A percentile compares a stretch with the other conserved stretches of the same genome.
phyloP scores from a whole-genome alignment of 139 green algal genomes.

The Ostreobium quekettii region DNA sequence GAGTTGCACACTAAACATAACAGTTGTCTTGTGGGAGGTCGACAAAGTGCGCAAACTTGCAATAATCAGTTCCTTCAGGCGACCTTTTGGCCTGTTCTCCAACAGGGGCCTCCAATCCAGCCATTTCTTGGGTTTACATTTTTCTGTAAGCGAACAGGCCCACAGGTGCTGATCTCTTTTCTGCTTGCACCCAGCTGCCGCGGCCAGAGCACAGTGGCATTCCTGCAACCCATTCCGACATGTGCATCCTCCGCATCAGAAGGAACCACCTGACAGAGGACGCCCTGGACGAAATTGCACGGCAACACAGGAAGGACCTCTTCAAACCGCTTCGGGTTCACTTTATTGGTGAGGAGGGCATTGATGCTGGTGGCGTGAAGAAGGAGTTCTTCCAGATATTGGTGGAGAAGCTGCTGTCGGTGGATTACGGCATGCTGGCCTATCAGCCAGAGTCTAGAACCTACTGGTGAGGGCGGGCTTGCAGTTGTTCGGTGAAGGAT shows the following conservation, averaged over 20 bases:
- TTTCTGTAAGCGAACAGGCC: too few relatives aligned
- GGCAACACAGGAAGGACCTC: constrained; percentile 70
- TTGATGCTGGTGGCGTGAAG: constrained; percentile 80
- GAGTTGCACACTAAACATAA: too few relatives aligned
- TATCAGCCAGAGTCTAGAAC: constrained; percentile 61
- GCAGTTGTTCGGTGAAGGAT: too few relatives aligned
- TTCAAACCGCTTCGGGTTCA: constrained; percentile 90
- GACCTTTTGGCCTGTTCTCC: too few relatives aligned
- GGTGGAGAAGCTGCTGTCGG: constrained; percentile 71
- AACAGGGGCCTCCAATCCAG: too few relatives aligned
- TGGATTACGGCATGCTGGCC: constrained; percentile 80
- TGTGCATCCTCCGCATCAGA: constrained; percentile 83
- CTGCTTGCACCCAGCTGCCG: constrained; percentile 33
- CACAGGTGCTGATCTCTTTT: too few relatives aligned
- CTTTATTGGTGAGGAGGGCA: constrained; percentile 93
- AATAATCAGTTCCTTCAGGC: too few relatives aligned
- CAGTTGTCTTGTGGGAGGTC: too few relatives aligned
- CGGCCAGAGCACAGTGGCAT: constrained; percentile 47
- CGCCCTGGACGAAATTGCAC: constrained; percentile 73
- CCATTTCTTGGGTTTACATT: too few relatives aligned
- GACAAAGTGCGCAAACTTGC: too few relatives aligned
- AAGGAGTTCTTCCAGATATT: constrained; percentile 96
- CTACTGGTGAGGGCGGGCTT: constrained; percentile 79
- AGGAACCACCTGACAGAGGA: constrained; percentile 80
- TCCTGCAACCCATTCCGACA: constrained; percentile 66